These are phyloP conservation scores for Trichomonas gallinae DNA, from an alignment of 208 protist genomes.

Conservation along the genomic window DNA sequence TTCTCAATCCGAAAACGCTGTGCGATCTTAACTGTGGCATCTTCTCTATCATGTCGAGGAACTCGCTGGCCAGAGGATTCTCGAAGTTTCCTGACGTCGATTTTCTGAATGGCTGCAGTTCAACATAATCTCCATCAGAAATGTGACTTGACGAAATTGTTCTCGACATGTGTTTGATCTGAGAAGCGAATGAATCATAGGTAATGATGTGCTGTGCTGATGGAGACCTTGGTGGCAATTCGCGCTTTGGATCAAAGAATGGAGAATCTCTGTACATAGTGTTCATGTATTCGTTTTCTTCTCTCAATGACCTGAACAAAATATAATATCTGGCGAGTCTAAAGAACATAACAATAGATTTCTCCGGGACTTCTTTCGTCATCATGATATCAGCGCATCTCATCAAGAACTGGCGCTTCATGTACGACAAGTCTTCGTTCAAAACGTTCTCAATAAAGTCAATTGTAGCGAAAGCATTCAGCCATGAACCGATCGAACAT, in stretches of 20 bases:
- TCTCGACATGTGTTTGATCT: neutral
- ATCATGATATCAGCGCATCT: neutral
- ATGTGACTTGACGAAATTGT: neutral
- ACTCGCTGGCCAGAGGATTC: neutral
- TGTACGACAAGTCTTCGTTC: neutral
- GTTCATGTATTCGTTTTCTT: neutral
- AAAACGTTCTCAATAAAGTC: neutral
- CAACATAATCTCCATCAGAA: neutral
- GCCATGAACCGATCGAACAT: neutral
- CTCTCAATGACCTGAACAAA: neutral
- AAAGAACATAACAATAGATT: neutral
- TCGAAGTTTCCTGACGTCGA: neutral
- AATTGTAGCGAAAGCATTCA: neutral
- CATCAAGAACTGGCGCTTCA: neutral
- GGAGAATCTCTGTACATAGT: neutral
- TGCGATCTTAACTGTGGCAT: neutral
- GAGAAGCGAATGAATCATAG: neutral
- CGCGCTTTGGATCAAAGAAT: neutral
- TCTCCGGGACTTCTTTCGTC: neutral
- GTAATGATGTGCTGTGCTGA: neutral
- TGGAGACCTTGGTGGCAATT: neutral
- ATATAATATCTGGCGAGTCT: neutral
- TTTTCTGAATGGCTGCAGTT: neutral
- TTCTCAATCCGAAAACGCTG: neutral
- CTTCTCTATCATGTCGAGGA: neutral